Base-by-base conservation (phyloP, 1,284 basidiomycete genomes). In the Rhodotorula sp. region DNA sequence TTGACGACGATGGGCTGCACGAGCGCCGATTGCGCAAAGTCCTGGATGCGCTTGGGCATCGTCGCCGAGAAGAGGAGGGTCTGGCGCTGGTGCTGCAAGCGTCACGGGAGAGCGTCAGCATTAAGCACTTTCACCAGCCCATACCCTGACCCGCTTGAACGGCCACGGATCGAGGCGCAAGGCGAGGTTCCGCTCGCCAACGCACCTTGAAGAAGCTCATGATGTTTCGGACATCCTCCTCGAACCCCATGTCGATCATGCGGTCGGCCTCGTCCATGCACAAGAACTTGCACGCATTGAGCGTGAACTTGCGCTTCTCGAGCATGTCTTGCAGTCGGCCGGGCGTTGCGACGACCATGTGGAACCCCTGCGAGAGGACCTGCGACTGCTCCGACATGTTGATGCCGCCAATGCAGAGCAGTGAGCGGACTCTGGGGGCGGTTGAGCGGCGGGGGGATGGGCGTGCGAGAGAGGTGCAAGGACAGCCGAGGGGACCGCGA, bases 221-320 rank as follows among this genome's bases (percentile, higher is more conserved):
- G 79, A 99, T 97, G 79, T 94, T 96, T 69, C 96, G 86, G 44
- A 99, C 94, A 79, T 99, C 96, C 68, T 99, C 97, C 82, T 99
- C 97, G 78, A 99, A 99, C 0, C 96, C 97, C 81, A 98, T 86
- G 80, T 99, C 97, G 75, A 99, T 96, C 97, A 99, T 99, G 64
- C 97, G 86, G 83, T 99, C 97, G 1, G 97, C 97, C 83, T 99
- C 97, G 83, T 99, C 97, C 88, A 99, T 93, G 80, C 95, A 98
- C 8, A 99, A 84, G 81, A 90, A 98, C 76, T 84, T 86, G 79
- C 81, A 82, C 77, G 90, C 90, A 71, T 93, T 90, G 77, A 98
- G 90, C 3, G 90, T 92, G 78, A 99, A 91, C 75, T 89, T 87
- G 80, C 89, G 91, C 85, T 97, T 97, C 82, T 96, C 93, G 72